A percentile compares a stretch with the other conserved stretches of the same genome.
These are phyloP conservation scores for Anethum foeniculum DNA, from an alignment of 140 eudicot genomes.

Conservation along the genomic window DNA sequence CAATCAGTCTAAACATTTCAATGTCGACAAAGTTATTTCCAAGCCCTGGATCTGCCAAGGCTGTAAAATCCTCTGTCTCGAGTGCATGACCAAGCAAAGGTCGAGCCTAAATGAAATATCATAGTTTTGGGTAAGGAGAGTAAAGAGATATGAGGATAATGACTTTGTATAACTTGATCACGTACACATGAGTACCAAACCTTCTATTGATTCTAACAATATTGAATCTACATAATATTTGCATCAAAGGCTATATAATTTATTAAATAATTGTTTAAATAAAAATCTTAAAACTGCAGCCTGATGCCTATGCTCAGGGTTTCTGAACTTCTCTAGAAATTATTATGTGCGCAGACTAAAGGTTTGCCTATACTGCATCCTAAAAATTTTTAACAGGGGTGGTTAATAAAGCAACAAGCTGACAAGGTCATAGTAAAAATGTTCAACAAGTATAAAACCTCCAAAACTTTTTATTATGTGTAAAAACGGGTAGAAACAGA, in stretches of 20 bases:
- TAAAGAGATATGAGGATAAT: neutral
- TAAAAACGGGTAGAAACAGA: neutral
- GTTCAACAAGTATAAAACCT: neutral
- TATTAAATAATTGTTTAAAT: neutral
- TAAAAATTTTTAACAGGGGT: neutral
- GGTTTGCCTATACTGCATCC: neutral
- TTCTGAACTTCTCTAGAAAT: neutral
- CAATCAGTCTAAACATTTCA: constrained; percentile 10
- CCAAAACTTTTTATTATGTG: neutral
- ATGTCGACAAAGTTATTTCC: neutral
- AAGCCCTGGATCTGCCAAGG: constrained; percentile 5
- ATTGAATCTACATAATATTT: neutral
- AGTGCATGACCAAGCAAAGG: constrained; percentile 2
- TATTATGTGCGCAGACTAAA: neutral
- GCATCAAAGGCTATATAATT: neutral
- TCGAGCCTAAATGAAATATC: neutral
- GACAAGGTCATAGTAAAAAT: neutral
- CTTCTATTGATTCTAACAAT: neutral
- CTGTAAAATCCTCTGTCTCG: neutral
- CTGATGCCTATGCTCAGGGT: neutral
- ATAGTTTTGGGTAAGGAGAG: neutral
- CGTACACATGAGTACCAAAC: neutral
- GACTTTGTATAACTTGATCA: neutral
- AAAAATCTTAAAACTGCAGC: neutral
- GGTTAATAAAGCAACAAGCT: neutral